Evolutionary conservation across 441 rosid genomes (phyloP).

Genomic region (Gossypium trilobum): DNA sequence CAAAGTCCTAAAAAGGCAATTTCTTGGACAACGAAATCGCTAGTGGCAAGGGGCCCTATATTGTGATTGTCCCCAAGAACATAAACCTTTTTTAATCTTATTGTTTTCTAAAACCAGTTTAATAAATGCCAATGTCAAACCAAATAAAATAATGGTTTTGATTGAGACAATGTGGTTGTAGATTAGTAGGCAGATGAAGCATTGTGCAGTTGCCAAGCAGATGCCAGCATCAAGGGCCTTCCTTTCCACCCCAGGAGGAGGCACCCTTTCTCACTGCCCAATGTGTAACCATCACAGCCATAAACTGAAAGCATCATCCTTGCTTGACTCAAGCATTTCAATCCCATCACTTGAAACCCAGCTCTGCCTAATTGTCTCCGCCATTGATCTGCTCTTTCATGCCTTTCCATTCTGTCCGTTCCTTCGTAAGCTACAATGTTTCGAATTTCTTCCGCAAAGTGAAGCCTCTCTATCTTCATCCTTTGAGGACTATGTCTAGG

Average conservation of each 20-base stretch:
- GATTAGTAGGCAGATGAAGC: slow-evolving; percentile 13
- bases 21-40: background rate
- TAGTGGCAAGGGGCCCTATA: background rate
- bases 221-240: slow-evolving; percentile 58
- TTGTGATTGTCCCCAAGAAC: background rate
- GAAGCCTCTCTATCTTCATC: slow-evolving; percentile 47
- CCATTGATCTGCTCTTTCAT: slow-evolving; percentile 66
- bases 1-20: no score
- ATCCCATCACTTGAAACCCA: slow-evolving; percentile 44
- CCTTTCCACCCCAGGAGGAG: slow-evolving; percentile 66
- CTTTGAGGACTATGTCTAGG: slow-evolving; percentile 44
- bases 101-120: background rate
- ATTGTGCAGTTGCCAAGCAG: slow-evolving; percentile 52
- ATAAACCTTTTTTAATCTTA: background rate
- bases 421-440: slow-evolving; percentile 56
- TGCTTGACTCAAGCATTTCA: slow-evolving; percentile 50
- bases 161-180: background rate
- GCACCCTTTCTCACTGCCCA: slow-evolving; percentile 44
- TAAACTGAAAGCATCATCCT: slow-evolving; percentile 54
- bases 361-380: slow-evolving; percentile 60
- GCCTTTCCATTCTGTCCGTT: slow-evolving; percentile 41
- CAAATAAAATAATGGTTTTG: background rate
- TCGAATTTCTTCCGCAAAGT: slow-evolving; percentile 49
- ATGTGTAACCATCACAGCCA: slow-evolving; percentile 54
- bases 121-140: background rate